phyloP scores from a whole-genome alignment of 768 basidiomycete genomes.

The Podaxis pistillaris region DNA sequence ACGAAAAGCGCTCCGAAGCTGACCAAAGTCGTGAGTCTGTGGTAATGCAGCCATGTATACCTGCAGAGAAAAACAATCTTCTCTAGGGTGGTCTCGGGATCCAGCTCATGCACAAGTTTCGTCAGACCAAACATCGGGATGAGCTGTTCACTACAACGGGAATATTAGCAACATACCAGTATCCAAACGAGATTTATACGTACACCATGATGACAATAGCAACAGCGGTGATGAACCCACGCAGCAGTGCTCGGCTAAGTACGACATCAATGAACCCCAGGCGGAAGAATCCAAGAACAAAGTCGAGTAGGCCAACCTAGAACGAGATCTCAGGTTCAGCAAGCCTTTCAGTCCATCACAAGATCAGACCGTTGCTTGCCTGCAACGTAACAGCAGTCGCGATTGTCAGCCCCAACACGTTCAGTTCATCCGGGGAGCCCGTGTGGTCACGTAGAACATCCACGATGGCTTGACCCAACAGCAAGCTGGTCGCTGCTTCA shows the following conservation, averaged over 20 bases:
- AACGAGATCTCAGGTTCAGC: background rate
- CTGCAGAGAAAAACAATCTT: slow-evolving; percentile 77
- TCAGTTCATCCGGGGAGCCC: slow-evolving; percentile 42
- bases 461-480: slow-evolving; percentile 84
- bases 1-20: slow-evolving; percentile 68
- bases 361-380: slow-evolving; percentile 34
- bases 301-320: slow-evolving; percentile 83
- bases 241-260: slow-evolving; percentile 81
- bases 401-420: slow-evolving; percentile 61
- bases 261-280: slow-evolving; percentile 94
- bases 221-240: slow-evolving; percentile 85
- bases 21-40: slow-evolving; percentile 69
- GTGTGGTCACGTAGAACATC: slow-evolving; percentile 54
- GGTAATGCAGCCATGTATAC: slow-evolving; percentile 52
- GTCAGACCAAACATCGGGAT: slow-evolving; percentile 88
- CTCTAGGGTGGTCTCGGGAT: slow-evolving; percentile 69
- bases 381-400: slow-evolving; percentile 85
- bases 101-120: slow-evolving; percentile 46
- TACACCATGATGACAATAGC: slow-evolving; percentile 85
- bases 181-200: slow-evolving; percentile 23
- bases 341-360: background rate
- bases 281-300: slow-evolving; percentile 81
- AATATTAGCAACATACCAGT: slow-evolving; percentile 7
- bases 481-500: slow-evolving; percentile 83
- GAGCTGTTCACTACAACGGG: slow-evolving; percentile 62